These are phyloP conservation scores for Primulina tabacum DNA, from an alignment of 257 asterid genomes.

Conservation along the genomic window DNA sequence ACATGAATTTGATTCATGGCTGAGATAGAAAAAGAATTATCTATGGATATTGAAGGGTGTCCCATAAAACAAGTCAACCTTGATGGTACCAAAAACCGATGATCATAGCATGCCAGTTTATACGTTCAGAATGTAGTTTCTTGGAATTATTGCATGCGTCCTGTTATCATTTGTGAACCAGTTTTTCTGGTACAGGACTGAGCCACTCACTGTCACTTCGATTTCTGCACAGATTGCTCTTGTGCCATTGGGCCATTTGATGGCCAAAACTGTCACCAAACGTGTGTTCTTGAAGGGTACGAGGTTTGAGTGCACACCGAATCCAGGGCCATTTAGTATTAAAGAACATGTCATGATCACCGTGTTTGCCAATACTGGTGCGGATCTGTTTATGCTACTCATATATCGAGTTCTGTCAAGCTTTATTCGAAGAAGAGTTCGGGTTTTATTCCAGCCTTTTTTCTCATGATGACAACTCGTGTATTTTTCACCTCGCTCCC, in stretches of 20 bases:
- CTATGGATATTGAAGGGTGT: slow-evolving; percentile 21
- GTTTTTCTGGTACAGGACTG: slow-evolving; percentile 43
- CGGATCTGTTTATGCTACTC: slow-evolving; percentile 49
- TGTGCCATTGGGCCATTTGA: slow-evolving; percentile 42
- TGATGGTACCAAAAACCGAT: slow-evolving; percentile 49
- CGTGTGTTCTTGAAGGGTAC: slow-evolving; percentile 34
- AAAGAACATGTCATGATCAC: slow-evolving; percentile 57
- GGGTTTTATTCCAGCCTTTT: slow-evolving; percentile 32
- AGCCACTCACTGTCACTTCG: slow-evolving; percentile 9
- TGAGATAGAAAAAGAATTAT: not conserved
- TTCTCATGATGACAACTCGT: slow-evolving; percentile 51
- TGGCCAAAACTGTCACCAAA: slow-evolving; percentile 33
- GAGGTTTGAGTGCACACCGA: slow-evolving; percentile 33
- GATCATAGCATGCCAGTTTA: slow-evolving; percentile 36
- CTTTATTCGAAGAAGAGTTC: slow-evolving; percentile 40
- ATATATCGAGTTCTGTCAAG: slow-evolving; percentile 44
- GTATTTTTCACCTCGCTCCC: slow-evolving; percentile 4
- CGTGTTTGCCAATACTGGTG: slow-evolving; percentile 49
- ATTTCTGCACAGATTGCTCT: slow-evolving; percentile 38
- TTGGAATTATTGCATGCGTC: slow-evolving; percentile 33
- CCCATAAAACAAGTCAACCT: slow-evolving; percentile 36
- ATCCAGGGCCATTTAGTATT: slow-evolving; percentile 50
- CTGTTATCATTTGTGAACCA: slow-evolving; percentile 42
- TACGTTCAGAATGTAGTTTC: slow-evolving; percentile 52
- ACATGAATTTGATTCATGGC: not conserved